Base-by-base conservation (phyloP, 306 rosid species). In the Rubus parviflorus region DNA sequence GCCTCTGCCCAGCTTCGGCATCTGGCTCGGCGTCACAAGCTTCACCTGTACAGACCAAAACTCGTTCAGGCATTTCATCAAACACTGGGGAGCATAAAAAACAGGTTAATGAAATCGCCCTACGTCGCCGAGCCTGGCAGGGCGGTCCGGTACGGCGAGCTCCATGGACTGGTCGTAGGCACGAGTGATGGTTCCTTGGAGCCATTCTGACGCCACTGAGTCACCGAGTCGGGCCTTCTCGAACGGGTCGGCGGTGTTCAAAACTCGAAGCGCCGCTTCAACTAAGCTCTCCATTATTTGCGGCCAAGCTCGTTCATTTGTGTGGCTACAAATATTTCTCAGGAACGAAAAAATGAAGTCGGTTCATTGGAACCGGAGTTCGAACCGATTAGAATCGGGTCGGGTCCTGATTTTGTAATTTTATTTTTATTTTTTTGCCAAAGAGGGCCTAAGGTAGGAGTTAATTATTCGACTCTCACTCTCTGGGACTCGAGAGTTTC, bases 1-100 rank as follows among this genome's bases (percentile, higher is more conserved):
- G 1, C 91, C 98, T 84, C 83, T 89, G n/a, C 98, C 98, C 25
- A 93, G 88, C 88, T 93, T 93, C 67, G 97, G 98, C 97, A 93
- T 91, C 71, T 88, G 85, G 56, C 93, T 52, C 3, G 97, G 97
- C 20, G 90, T 48, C 74, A 93, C 96, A 87, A 91, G 72, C 81
- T 85, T 88, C 53, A 93, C 91, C 98, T 91, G 82, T 0, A 49
- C 4, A 49, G 16, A 49, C 0, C 77, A 75, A 4, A 53, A 43
- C 52, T 52, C 70, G 17, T 47, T 11, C 15, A 53, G 49, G 60
- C 84, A 79, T 85, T 82, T 74, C 86, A 48, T 80, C 83, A 68
- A 82, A 83, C 84, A 75, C 5, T 8, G 13, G 15, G 57, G 23
- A n/a, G 61, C 8, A 46, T 47, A 61, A 22, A 38, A 61, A 60